phyloP scores from a whole-genome alignment of 495 filamentous ascomycete species.

The Aspergillus indologenus region DNA sequence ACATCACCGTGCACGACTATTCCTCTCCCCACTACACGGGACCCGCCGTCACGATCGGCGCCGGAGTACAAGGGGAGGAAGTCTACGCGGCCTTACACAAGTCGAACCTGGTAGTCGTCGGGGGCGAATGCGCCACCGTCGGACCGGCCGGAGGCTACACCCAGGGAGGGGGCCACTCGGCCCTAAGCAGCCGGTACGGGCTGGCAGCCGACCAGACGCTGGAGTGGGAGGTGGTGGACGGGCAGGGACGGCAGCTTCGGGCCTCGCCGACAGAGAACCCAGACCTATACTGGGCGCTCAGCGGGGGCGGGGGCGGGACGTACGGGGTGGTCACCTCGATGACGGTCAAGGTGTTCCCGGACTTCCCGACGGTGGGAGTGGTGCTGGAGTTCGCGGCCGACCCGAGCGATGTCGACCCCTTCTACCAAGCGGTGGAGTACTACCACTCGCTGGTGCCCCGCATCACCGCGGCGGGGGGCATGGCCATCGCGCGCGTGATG shows the following conservation, averaged over 20 bases:
- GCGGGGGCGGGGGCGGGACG: slow-evolving; percentile 62
- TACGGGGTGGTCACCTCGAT: slow-evolving; percentile 60
- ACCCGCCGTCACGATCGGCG: slow-evolving; percentile 51
- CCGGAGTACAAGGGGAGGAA: slow-evolving; percentile 50
- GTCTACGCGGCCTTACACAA: slow-evolving; percentile 42
- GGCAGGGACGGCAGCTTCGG: slow-evolving; percentile 44
- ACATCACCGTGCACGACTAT: slow-evolving; percentile 38
- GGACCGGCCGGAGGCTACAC: slow-evolving; percentile 53
- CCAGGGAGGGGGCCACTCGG: slow-evolving; percentile 60
- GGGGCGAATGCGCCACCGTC: slow-evolving; percentile 35
- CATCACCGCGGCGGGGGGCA: slow-evolving; percentile 48
- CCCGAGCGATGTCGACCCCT: slow-evolving; percentile 35
- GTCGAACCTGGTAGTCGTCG: slow-evolving; percentile 24
- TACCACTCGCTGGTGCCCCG: slow-evolving; percentile 39
- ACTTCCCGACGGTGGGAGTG: slow-evolving; percentile 31
- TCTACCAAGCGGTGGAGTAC: slow-evolving; percentile 38
- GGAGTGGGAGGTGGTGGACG: slow-evolving; percentile 59
- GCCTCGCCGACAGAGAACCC: slow-evolving; percentile 51
- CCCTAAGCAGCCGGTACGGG: slow-evolving; percentile 51
- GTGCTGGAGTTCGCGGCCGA: slow-evolving; percentile 30
- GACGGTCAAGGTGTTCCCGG: slow-evolving; percentile 45
- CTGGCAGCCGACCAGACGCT: slow-evolving; percentile 63
- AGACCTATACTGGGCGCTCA: slow-evolving; percentile 67
- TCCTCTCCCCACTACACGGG: slow-evolving; percentile 40
- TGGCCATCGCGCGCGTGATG: slow-evolving; percentile 47